phyloP scores from a whole-genome alignment of 306 rosid species.

The Medicago truncatula region MtrunA17r5.0-ANR NC_053045.1:59065001-59065500 shows the following conservation, averaged over 20 bases:
- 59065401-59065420: conserved; percentile 84
- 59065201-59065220: conserved; percentile 92
- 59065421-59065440: conserved; percentile 62
- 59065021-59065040: not conserved
- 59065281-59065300: conserved; percentile 86
- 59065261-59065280: conserved; percentile 75
- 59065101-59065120: conserved; percentile 73
- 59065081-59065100: conserved; percentile 29
- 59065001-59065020: not conserved
- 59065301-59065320: conserved; percentile 87
- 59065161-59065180: conserved; percentile 93
- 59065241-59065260: conserved; percentile 86
- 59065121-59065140: conserved; percentile 94
- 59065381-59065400: conserved; percentile 81
- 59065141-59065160: conserved; percentile 92
- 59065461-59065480: not conserved
- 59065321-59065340: conserved; percentile 85
- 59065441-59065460: not conserved
- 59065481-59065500: not conserved
- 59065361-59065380: conserved; percentile 89
- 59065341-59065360: conserved; percentile 88
- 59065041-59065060: not conserved
- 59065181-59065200: conserved; percentile 97
- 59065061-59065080: conserved; percentile 25
- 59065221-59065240: conserved; percentile 95